phyloP scores from a whole-genome alignment of 495 filamentous ascomycete genomes.

The Tetracladium setigerum region DNA sequence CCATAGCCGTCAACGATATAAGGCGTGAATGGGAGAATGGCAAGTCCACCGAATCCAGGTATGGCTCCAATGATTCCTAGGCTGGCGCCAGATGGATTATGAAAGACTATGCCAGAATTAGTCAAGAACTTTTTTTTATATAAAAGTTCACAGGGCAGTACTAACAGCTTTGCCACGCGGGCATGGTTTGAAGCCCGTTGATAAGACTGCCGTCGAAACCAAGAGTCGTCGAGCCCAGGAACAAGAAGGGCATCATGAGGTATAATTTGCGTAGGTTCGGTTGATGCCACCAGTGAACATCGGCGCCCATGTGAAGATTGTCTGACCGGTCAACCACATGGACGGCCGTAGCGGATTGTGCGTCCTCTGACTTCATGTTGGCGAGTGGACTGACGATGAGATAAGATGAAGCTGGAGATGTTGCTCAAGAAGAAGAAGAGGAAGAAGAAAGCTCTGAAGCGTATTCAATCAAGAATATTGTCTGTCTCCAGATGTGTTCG shows the following conservation, averaged over 20 bases:
- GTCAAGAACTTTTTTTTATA: background rate
- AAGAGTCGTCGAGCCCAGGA: slow-evolving; percentile 24
- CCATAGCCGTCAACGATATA: slow-evolving; percentile 36
- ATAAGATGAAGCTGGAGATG: no score
- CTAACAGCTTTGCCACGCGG: slow-evolving; percentile 25
- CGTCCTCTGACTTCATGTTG: no score
- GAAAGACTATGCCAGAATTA: slow-evolving; percentile 17
- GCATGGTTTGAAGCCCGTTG: slow-evolving; percentile 30
- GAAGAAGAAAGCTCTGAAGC: no score
- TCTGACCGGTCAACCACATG: no score
- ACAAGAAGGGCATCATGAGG: slow-evolving; percentile 27
- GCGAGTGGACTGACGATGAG: no score
- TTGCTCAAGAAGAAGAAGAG: no score
- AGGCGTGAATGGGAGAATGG: slow-evolving; percentile 31
- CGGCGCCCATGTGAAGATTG: background rate
- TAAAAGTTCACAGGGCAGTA: background rate
- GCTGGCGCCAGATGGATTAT: slow-evolving; percentile 20
- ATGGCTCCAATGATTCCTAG: slow-evolving; percentile 24
- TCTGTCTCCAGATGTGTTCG: no score
- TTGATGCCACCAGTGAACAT: slow-evolving; percentile 27
- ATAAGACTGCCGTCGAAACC: slow-evolving; percentile 29
- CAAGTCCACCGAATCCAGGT: slow-evolving; percentile 23
- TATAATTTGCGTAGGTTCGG: slow-evolving; percentile 27
- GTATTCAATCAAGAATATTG: no score
- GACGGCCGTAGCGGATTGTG: no score